These are phyloP conservation scores for Hirschfeldia incana DNA, from an alignment of 345 rosid genomes.

Conservation along the genomic window DNA sequence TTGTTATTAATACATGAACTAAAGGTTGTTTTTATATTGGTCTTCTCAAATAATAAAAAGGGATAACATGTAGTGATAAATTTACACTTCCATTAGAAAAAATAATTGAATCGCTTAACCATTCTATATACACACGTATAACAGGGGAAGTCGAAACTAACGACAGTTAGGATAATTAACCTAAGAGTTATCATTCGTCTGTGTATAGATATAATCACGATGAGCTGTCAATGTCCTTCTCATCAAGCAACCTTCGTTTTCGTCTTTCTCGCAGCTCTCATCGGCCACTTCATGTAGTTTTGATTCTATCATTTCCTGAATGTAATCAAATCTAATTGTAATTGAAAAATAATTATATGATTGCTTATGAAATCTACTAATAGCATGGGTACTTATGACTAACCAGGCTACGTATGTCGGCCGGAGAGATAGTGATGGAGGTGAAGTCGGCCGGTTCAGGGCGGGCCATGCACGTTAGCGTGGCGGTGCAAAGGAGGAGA, in stretches of 20 bases:
- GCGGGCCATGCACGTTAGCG: conserved; percentile 25
- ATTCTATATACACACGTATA: not conserved
- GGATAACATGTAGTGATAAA: not conserved
- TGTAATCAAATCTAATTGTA: not conserved
- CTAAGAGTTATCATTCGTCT: conserved; percentile 20
- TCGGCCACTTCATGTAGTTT: conserved; percentile 35
- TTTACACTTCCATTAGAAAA: not conserved
- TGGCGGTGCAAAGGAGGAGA: conserved; percentile 25
- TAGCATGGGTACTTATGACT: conserved; percentile 1
- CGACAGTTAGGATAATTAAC: not conserved
- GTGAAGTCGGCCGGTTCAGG: conserved; percentile 24
- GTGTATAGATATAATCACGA: conserved; percentile 52
- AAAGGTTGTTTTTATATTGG: too few species aligned
- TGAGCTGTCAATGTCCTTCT: conserved; percentile 60
- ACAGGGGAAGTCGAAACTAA: conserved; percentile 4
- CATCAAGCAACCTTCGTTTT: conserved; percentile 56
- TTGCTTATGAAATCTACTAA: not conserved
- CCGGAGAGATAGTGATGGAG: conserved; percentile 30
- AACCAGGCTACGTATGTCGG: conserved; percentile 36
- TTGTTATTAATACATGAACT: too few species aligned
- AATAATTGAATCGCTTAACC: not conserved
- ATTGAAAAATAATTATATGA: not conserved
- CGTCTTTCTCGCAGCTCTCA: conserved; percentile 50
- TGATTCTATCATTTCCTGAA: conserved; percentile 41
- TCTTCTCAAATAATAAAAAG: too few species aligned